Evolutionary conservation across 2,329 filamentous ascomycete species (phyloP), one percentile per base, ranked within the genome.

Genomic region (Botrytis fragariae): DNA sequence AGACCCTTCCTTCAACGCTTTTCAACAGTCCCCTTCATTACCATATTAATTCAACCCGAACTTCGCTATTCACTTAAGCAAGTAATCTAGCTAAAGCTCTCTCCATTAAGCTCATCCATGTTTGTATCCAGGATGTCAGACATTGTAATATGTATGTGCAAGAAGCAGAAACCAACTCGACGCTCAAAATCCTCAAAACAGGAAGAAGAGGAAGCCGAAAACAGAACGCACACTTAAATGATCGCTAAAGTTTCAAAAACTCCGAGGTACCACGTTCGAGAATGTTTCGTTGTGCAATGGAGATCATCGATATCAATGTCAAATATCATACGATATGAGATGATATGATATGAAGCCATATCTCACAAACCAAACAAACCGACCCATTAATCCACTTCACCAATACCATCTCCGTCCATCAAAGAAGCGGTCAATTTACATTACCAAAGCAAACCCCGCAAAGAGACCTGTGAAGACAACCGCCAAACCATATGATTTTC

Each of bases 401-500:
- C 62, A 16, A 29, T 37, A 12, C 37, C 37, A 12, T 29, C 48
- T n/a, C 25, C n/a, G 3, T 18, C n/a, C n/a, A 61, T 61, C 6
- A 39, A 42, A 32, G 18, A 42, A 65, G 42, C 67, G 18, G 39
- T 63, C 54, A 37, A n/a, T 51, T n/a, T 81, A 89, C 74, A 89
- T 82, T 74, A 88, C 77, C 73, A 84, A 75, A 62, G 88, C 85
- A 77, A 91, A 89, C 25, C 88, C 89, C 60, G 86, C 85, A 75
- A 90, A 85, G 72, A 91, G 82, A 45, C 86, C 85, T 69, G 85
- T 85, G 60, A 87, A 82, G 10, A 91, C 80, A 20, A 87, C 81
- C 67, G 85, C 84, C 25, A 89, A 80, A 51, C 89, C 87, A 78
- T 89, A 90, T 42, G 86, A 84, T 72, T 86, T 85, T 29, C 87